A percentile compares a stretch with the other conserved stretches of the same genome.
Evolutionary conservation across 768 basidiomycete genomes (phyloP).

Genomic region (Boletus huronensis): DNA sequence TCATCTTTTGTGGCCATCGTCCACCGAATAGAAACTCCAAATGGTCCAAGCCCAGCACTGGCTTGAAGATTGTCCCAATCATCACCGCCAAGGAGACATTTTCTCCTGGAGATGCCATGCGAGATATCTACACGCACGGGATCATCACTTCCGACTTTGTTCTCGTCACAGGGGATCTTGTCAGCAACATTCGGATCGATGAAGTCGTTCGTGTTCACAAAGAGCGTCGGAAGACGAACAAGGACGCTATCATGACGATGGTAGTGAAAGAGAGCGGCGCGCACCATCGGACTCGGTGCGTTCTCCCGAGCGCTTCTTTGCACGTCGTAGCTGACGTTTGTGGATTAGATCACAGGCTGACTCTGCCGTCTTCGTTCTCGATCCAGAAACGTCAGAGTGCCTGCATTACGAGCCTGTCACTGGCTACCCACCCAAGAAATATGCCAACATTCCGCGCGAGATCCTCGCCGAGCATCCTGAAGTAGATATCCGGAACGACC

Average conservation of each 20-base stretch:
- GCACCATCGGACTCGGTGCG: conserved; percentile 70
- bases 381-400: conserved; percentile 73
- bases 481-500: conserved; percentile 83
- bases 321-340: neutral
- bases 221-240: conserved; percentile 79
- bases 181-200: conserved; percentile 89
- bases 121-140: conserved; percentile 89
- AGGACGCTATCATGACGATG: conserved; percentile 96
- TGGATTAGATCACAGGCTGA: conserved; percentile 61
- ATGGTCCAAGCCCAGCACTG: conserved; percentile 78
- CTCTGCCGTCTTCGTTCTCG: conserved; percentile 74
- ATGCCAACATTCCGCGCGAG: conserved; percentile 73
- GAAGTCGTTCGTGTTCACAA: conserved; percentile 88
- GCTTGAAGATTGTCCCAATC: conserved; percentile 81
- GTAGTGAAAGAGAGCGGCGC: conserved; percentile 79
- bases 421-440: conserved; percentile 61
- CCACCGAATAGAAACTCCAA: conserved; percentile 59
- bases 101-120: conserved; percentile 89
- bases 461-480: conserved; percentile 69
- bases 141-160: conserved; percentile 90
- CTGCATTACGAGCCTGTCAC: conserved; percentile 79
- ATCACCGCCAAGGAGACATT: conserved; percentile 83
- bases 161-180: conserved; percentile 86
- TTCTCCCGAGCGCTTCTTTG: conserved; percentile 3
- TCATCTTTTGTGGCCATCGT: conserved; percentile 1